Conservation (phyloP, 2,329 filamentous ascomycete genomes). For the Sporothrix pallida region DNA sequence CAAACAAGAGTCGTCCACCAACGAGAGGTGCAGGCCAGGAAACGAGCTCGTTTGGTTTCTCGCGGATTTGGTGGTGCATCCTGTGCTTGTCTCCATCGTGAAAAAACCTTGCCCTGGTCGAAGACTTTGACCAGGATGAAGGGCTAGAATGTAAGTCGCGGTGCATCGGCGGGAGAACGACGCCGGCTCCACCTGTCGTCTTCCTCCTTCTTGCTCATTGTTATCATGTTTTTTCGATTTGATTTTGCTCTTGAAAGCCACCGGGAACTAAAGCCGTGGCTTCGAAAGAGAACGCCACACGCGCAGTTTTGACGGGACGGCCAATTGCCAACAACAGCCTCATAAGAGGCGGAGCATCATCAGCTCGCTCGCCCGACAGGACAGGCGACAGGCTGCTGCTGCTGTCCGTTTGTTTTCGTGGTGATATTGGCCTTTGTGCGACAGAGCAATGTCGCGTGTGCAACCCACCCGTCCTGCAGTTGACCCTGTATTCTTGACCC, state of each 20-base stretch:
- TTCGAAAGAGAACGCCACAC: not conserved
- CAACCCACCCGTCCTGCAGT: not conserved
- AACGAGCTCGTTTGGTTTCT: not conserved
- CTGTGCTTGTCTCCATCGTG: not conserved
- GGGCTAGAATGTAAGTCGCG: not conserved
- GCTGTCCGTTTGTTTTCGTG: not conserved
- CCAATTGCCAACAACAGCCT: not conserved
- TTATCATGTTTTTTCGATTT: not conserved
- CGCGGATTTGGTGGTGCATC: not conserved
- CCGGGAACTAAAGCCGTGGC: not conserved
- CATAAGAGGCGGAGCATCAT: not conserved
- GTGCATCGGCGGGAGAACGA: not conserved
- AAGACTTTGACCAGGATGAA: not conserved
- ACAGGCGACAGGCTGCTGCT: not conserved
- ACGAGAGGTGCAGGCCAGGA: slow-evolving; percentile 5
- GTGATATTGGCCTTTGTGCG: slow-evolving; percentile 24
- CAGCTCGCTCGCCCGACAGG: slow-evolving; percentile 4
- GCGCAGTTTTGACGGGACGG: not conserved
- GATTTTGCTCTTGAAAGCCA: not conserved
- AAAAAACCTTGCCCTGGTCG: slow-evolving; percentile 3
- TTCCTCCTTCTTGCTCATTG: not conserved
- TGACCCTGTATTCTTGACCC: not conserved
- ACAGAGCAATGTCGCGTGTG: slow-evolving; percentile 23
- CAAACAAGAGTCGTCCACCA: slow-evolving; percentile 2
- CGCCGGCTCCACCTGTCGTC: not conserved